Percentiles rank a stretch among this genome's conserved stretches.
phyloP scores from a whole-genome alignment of 192 early-diverging fungal species.

The Chytriomyces hyalinus region DNA sequence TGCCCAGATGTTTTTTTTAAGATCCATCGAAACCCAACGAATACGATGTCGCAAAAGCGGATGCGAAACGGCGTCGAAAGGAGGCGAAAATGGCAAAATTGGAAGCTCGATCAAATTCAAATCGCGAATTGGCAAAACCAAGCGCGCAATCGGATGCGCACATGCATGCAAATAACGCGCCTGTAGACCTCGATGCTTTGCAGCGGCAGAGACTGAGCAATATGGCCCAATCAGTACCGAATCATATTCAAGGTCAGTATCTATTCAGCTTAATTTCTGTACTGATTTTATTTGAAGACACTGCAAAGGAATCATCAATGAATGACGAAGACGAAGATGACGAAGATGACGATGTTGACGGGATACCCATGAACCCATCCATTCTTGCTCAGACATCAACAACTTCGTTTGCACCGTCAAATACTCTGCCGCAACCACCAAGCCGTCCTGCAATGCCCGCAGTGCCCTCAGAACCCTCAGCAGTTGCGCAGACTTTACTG shows the following conservation, averaged over 20 bases:
- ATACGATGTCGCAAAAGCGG: constrained; percentile 70
- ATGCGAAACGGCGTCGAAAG: constrained; percentile 56
- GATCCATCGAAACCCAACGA: constrained; percentile 77
- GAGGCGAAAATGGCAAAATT: constrained; percentile 15
- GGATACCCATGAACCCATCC: constrained; percentile 28
- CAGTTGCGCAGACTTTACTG: constrained; percentile 36
- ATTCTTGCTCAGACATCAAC: not conserved
- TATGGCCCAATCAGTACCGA: too few species aligned
- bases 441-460: too few species aligned
- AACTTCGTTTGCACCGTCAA: not conserved
- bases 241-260: too few species aligned
- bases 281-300: too few species aligned
- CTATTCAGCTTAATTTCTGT: too few species aligned
- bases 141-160: too few species aligned
- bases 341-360: constrained; percentile 31
- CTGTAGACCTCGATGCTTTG: too few species aligned
- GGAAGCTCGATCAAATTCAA: too few species aligned
- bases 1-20: constrained; percentile 1
- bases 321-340: constrained; percentile 2
- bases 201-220: not conserved
- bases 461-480: constrained; percentile 14
- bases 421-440: too few species aligned
- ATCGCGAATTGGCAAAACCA: too few species aligned
- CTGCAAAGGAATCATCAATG: too few species aligned
- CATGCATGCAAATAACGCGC: too few species aligned